Percentiles rank a stretch among this genome's conserved stretches.
These are phyloP conservation scores for Pythium grandisporangium DNA, from an alignment of 352 stramenopile species.

Conservation along the genomic window DNA sequence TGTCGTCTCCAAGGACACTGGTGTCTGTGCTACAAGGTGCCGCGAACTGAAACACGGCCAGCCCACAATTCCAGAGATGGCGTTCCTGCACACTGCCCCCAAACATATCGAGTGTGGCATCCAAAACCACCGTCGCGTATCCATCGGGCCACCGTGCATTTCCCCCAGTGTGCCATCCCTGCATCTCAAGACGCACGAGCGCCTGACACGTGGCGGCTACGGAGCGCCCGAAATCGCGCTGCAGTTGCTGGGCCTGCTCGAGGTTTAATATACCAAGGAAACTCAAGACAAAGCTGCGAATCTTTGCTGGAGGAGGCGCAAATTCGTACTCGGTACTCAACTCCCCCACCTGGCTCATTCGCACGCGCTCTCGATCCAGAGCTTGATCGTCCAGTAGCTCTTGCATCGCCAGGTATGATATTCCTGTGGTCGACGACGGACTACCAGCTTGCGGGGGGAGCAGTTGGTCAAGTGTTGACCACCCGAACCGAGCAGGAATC, in stretches of 20 bases:
- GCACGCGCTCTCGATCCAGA: constrained; percentile 12
- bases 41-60: constrained; percentile 24
- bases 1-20: constrained; percentile 30
- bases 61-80: constrained; percentile 64
- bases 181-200: constrained; percentile 42
- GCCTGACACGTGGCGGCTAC: constrained; percentile 41
- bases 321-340: constrained; percentile 16
- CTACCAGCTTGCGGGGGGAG: too few relatives aligned
- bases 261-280: constrained; percentile 62
- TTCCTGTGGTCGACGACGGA: too few relatives aligned
- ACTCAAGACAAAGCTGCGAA: constrained; percentile 48
- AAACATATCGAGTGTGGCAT: constrained; percentile 41
- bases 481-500: constrained; percentile 34
- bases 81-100: constrained; percentile 27
- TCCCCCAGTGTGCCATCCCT: constrained; percentile 48
- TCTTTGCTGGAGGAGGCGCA: constrained; percentile 20
- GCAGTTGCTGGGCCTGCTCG: constrained; percentile 28
- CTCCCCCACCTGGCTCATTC: too few relatives aligned
- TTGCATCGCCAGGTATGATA: too few relatives aligned
- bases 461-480: too few relatives aligned
- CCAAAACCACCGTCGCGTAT: constrained; percentile 32
- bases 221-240: constrained; percentile 20
- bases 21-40: too few relatives aligned
- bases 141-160: constrained; percentile 45
- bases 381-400: constrained; percentile 15